Evolutionary conservation across 2,329 filamentous ascomycete species (phyloP).

Genomic region (Aplosporella prunicola): DNA sequence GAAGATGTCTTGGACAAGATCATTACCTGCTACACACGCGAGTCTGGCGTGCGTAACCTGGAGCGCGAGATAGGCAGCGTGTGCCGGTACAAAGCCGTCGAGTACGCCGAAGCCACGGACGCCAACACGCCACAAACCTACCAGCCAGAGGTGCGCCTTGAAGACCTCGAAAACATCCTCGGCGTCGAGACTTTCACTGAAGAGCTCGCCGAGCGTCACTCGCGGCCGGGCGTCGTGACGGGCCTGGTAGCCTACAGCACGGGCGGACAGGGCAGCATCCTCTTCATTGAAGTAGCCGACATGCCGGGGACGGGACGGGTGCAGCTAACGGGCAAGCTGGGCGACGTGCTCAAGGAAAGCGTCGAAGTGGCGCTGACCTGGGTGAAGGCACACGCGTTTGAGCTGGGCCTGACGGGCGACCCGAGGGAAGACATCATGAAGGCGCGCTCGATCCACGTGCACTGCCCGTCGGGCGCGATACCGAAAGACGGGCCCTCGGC

Average conservation of each 20-base stretch:
- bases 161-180: conserved; percentile 81
- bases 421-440: conserved; percentile 92
- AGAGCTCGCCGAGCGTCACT: conserved; percentile 80
- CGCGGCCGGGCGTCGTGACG: conserved; percentile 82
- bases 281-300: conserved; percentile 96
- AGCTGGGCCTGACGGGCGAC: conserved; percentile 72
- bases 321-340: conserved; percentile 91
- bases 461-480: conserved; percentile 89
- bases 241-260: conserved; percentile 76
- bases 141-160: conserved; percentile 59
- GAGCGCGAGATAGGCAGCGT: conserved; percentile 93
- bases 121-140: conserved; percentile 55
- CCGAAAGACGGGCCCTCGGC: conserved; percentile 83
- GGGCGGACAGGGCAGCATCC: conserved; percentile 86
- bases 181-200: conserved; percentile 92
- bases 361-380: conserved; percentile 93
- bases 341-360: conserved; percentile 92
- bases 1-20: conserved; percentile 88
- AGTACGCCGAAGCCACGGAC: conserved; percentile 86
- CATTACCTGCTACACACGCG: conserved; percentile 92
- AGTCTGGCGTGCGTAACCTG: conserved; percentile 89
- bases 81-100: conserved; percentile 88
- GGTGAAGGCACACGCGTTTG: conserved; percentile 93
- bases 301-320: conserved; percentile 91
- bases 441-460: conserved; percentile 84